A percentile compares a stretch with the other conserved stretches of the same genome.
These are phyloP conservation scores for Isabelozyma gotoi DNA, from an alignment of 805 yeast species.

Conservation along the genomic window DNA sequence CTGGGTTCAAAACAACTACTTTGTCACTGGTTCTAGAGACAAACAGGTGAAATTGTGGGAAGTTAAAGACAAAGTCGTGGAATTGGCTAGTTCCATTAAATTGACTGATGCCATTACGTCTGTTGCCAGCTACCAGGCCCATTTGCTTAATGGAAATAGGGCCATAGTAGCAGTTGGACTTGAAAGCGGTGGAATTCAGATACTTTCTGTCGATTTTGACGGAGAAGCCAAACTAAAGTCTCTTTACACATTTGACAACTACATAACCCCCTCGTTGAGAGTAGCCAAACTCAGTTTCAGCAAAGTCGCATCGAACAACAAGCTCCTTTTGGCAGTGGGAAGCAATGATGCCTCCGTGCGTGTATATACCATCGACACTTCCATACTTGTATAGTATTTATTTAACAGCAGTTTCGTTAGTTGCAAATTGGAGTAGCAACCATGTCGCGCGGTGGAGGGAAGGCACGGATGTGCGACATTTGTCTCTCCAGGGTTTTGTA, in stretches of 20 bases:
- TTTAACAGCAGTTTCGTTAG: slow-evolving; percentile 1
- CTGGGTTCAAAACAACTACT: slow-evolving; percentile 57
- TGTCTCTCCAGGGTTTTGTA: background rate
- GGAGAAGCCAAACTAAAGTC: slow-evolving; percentile 23
- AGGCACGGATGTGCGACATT: background rate
- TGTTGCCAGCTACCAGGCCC: slow-evolving; percentile 45
- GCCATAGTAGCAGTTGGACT: slow-evolving; percentile 61
- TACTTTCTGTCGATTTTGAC: slow-evolving; percentile 37
- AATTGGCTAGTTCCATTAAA: slow-evolving; percentile 40
- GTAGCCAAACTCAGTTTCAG: slow-evolving; percentile 65
- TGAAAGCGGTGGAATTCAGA: slow-evolving; percentile 61
- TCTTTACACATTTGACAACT: slow-evolving; percentile 31
- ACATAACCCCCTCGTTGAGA: slow-evolving; percentile 58
- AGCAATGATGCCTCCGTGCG: slow-evolving; percentile 67
- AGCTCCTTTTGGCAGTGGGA: slow-evolving; percentile 53
- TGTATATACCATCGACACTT: slow-evolving; percentile 24
- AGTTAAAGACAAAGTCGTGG: slow-evolving; percentile 35
- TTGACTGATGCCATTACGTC: slow-evolving; percentile 65
- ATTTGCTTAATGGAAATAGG: slow-evolving; percentile 25
- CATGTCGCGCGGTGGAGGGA: too few relatives aligned
- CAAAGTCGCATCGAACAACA: slow-evolving; percentile 12
- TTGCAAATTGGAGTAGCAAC: background rate
- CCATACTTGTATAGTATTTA: background rate
- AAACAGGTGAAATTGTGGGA: slow-evolving; percentile 75
- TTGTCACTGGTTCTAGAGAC: slow-evolving; percentile 87